Evolutionary conservation across 1,284 basidiomycete genomes (phyloP).

Genomic region (Volvariella surrecta): DNA sequence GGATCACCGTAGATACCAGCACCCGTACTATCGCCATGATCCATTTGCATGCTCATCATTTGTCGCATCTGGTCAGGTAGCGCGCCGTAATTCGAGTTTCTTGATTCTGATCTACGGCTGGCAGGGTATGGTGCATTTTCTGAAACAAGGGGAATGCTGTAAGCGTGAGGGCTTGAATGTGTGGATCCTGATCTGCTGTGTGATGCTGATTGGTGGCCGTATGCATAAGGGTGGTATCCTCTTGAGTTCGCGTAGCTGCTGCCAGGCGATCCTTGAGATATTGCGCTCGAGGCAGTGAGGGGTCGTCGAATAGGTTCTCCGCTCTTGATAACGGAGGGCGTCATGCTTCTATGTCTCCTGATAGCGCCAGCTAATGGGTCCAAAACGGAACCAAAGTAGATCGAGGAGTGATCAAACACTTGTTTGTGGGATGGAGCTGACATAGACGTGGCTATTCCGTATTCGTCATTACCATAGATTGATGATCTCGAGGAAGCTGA

Average conservation of each 20-base stretch:
- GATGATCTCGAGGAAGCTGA: constrained; percentile 25
- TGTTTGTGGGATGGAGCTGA: constrained; percentile 64
- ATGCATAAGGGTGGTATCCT: constrained; percentile 52
- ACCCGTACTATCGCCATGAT: constrained; percentile 4
- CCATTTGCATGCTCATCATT: constrained; percentile 28
- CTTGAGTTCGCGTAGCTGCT: constrained; percentile 15
- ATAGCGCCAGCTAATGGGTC: constrained; percentile 41
- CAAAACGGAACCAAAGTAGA: constrained; percentile 36
- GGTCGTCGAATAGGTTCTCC: constrained; percentile 43
- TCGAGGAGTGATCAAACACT: constrained; percentile 47
- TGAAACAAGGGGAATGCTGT: constrained; percentile 31
- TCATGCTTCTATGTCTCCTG: constrained; percentile 65
- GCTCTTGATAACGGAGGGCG: constrained; percentile 47
- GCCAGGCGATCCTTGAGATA: constrained; percentile 19
- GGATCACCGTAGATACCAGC: constrained; percentile 13
- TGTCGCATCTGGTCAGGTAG: constrained; percentile 32
- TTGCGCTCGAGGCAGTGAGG: constrained; percentile 32
- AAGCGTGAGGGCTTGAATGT: constrained; percentile 50
- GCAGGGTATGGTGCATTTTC: constrained; percentile 18
- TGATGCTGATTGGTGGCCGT: constrained; percentile 23
- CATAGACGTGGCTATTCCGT: constrained; percentile 31
- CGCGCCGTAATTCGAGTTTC: constrained; percentile 27
- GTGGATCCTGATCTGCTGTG: constrained; percentile 30
- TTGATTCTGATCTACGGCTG: constrained; percentile 26
- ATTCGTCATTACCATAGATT: constrained; percentile 23